Conservation (phyloP, 2,329 filamentous ascomycete species). For the Truncatella angustata region DNA sequence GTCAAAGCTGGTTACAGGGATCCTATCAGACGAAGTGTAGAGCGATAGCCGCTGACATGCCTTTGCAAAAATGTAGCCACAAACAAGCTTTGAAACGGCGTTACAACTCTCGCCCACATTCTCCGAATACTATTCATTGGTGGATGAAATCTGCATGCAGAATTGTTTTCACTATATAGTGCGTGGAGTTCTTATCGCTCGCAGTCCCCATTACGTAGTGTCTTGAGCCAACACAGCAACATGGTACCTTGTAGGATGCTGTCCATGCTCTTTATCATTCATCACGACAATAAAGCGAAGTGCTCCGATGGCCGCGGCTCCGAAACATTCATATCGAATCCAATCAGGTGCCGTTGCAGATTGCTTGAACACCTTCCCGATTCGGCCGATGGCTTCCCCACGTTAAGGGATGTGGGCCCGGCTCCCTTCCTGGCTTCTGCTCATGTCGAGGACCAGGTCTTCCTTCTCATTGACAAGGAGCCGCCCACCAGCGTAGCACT, state of each 20-base stretch:
- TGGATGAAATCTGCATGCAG: neutral
- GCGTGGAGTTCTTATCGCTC: neutral
- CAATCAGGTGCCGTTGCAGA: neutral
- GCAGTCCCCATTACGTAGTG: neutral
- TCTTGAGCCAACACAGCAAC: neutral
- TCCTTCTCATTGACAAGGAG: constrained; percentile 5
- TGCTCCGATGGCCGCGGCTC: too few relatives aligned
- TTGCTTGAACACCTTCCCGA: neutral
- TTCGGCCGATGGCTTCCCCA: neutral
- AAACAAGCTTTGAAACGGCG: too few relatives aligned
- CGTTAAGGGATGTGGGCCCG: neutral
- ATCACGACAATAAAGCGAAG: too few relatives aligned
- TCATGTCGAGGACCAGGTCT: neutral
- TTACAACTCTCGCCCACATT: neutral
- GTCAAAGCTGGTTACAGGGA: too few relatives aligned
- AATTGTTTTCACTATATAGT: neutral
- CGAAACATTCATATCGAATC: neutral
- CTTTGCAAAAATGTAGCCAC: too few relatives aligned
- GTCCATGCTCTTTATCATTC: neutral
- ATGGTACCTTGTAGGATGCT: neutral
- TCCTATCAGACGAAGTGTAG: too few relatives aligned
- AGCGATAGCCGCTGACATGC: too few relatives aligned
- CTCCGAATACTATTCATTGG: neutral
- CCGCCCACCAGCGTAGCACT: neutral
- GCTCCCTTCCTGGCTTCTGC: neutral